phyloP scores from a whole-genome alignment of 345 rosid species.

The Gossypioides kirkii region DNA sequence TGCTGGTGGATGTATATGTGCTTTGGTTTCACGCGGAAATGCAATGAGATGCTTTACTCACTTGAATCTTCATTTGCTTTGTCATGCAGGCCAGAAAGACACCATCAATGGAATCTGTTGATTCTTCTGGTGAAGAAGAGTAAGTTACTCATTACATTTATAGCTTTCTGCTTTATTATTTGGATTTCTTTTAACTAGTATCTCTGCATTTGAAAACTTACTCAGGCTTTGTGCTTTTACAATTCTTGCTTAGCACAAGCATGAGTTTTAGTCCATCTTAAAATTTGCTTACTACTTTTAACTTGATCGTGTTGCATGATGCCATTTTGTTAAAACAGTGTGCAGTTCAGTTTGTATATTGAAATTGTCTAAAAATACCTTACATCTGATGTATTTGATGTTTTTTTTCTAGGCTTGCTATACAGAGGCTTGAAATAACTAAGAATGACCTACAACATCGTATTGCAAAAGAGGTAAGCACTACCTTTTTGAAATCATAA shows the following conservation, averaged over 20 bases:
- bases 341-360: neutral
- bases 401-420: slow-evolving; percentile 65
- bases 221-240: slow-evolving; percentile 8
- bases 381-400: slow-evolving; percentile 12
- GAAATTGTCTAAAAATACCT: neutral
- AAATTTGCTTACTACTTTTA: neutral
- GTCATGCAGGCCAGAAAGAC: slow-evolving; percentile 71
- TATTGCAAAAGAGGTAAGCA: slow-evolving; percentile 89
- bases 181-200: neutral
- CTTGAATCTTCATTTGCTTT: slow-evolving; percentile 14
- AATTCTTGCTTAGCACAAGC: neutral
- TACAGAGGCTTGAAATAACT: slow-evolving; percentile 90
- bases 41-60: neutral
- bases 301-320: neutral
- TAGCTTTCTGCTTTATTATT: slow-evolving; percentile 8
- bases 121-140: slow-evolving; percentile 99
- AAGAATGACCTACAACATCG: slow-evolving; percentile 92
- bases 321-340: neutral
- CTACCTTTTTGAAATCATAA: slow-evolving; percentile 14
- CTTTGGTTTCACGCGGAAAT: no score
- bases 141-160: slow-evolving; percentile 40
- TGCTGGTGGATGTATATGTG: no score
- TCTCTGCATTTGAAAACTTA: neutral
- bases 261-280: neutral
- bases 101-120: slow-evolving; percentile 81